These are phyloP conservation scores for Penicillium sp. DNA, from an alignment of 2,329 filamentous ascomycete species.

Conservation along the genomic window DNA sequence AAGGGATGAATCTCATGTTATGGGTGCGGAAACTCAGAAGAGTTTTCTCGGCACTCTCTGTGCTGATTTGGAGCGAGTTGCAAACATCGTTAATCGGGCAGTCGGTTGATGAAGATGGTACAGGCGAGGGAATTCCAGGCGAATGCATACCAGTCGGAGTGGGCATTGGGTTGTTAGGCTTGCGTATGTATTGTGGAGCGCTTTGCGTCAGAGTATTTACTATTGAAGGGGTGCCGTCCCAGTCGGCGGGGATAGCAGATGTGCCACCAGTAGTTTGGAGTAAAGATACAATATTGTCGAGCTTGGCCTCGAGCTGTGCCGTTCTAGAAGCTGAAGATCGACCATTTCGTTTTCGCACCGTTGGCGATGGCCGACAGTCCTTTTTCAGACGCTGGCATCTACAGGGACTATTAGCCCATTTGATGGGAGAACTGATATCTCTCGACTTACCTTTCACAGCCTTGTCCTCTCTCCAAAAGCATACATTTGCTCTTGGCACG, in stretches of 20 bases:
- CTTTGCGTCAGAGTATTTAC: background rate
- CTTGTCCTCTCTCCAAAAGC: slow-evolving; percentile 31
- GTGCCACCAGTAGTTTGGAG: slow-evolving; percentile 31
- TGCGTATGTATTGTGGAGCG: background rate
- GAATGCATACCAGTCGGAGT: slow-evolving; percentile 2
- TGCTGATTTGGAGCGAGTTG: slow-evolving; percentile 17
- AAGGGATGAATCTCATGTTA: slow-evolving; percentile 35
- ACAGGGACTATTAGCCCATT: background rate
- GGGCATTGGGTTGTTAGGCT: background rate
- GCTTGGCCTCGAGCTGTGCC: slow-evolving; percentile 34
- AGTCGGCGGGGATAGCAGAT: slow-evolving; percentile 17
- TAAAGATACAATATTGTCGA: slow-evolving; percentile 33
- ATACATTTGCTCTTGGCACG: slow-evolving; percentile 54
- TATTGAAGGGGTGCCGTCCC: slow-evolving; percentile 7
- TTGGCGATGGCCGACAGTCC: slow-evolving; percentile 45
- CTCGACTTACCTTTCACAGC: slow-evolving; percentile 32
- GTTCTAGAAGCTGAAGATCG: slow-evolving; percentile 26
- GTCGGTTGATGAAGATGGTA: slow-evolving; percentile 2
- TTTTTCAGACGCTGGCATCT: slow-evolving; percentile 50
- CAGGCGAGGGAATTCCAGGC: slow-evolving; percentile 9
- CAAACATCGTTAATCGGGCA: slow-evolving; percentile 14
- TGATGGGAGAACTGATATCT: background rate
- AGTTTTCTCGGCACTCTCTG: slow-evolving; percentile 22
- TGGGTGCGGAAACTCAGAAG: slow-evolving; percentile 24
- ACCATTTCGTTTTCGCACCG: slow-evolving; percentile 37